Conservation (phyloP, 805 yeast species). For the Yarrowia sp. region DNA sequence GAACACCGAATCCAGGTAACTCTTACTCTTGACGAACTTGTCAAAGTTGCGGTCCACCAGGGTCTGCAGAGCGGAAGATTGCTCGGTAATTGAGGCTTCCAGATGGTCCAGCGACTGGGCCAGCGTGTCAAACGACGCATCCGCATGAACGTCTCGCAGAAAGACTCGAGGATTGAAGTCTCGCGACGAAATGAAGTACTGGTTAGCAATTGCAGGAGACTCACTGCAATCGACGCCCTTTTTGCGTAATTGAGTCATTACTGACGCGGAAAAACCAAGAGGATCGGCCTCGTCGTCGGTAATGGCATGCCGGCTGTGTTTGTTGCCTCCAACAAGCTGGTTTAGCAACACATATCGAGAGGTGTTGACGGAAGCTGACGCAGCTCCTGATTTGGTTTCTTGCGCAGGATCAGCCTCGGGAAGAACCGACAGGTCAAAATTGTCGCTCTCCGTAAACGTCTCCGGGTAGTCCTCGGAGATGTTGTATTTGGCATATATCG, state of each 20-base stretch:
- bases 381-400: constrained; percentile 23
- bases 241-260: constrained; percentile 54
- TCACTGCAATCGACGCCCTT: constrained; percentile 52
- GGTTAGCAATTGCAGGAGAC: constrained; percentile 51
- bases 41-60: constrained; percentile 67
- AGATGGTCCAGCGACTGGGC: constrained; percentile 57
- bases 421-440: constrained; percentile 16
- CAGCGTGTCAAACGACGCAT: constrained; percentile 61
- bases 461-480: constrained; percentile 35
- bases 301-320: constrained; percentile 40
- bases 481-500: constrained; percentile 34
- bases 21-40: constrained; percentile 69
- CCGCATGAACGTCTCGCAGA: constrained; percentile 61
- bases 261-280: constrained; percentile 59
- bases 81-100: constrained; percentile 58
- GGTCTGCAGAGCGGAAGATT: constrained; percentile 58
- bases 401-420: constrained; percentile 27
- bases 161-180: constrained; percentile 65
- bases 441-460: constrained; percentile 25
- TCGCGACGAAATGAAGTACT: constrained; percentile 63
- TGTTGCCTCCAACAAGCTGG: constrained; percentile 45
- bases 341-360: constrained; percentile 43
- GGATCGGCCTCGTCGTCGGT: constrained; percentile 59
- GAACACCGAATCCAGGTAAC: constrained; percentile 66
- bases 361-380: constrained; percentile 34